Evolutionary conservation across 257 asterid genomes (phyloP), one percentile per base, ranked within the genome.

Genomic region (Nicotiana tomentosiformis): DNA sequence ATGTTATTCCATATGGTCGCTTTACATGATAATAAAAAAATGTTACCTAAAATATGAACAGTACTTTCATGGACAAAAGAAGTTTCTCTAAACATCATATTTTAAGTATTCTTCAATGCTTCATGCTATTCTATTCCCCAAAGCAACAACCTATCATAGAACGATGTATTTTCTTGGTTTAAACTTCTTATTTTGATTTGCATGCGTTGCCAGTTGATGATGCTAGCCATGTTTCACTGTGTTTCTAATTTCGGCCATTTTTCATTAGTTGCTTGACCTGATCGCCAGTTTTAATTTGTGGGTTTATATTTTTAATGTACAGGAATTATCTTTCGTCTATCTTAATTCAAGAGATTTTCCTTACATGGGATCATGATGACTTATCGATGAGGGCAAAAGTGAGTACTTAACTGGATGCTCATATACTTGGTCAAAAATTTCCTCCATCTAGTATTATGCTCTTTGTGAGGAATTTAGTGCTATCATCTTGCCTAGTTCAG

Each of bases 291-390:
- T 2, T 74, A 51, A 49, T 9, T 49, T 74, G 16, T 26, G 46
- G 14, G 51, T 35, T 74, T 74, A 51, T 74, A 49, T 15, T 15
- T 74, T 23, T 49, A 46, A 15, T 8, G 81, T 80, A 30, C 95
- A 96, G 99, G 93, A 94, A 96, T 87, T 96, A 93, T 87, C 96
- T 96, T 83, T 91, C 99, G 29, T 93, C 99, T 70, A 90, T 96
- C 86, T 95, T 96, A 62, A 93, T 96, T 79, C 99, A 96, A 94
- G 99, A 96, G 91, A 93, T 94, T 86, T 96, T 96, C 89, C 97
- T 96, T 78, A 93, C 99, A 39, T 96, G 98, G 99, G 99, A 96
- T 88, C 99, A 96, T 49, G 99, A 96, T 86, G 99, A 94, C 90
- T 84, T 93, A 82, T 84, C 98, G 18, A 93, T 94, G 98, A 93